Base-by-base conservation (phyloP, 345 rosid species). In the Kernera saxatilis region DNA sequence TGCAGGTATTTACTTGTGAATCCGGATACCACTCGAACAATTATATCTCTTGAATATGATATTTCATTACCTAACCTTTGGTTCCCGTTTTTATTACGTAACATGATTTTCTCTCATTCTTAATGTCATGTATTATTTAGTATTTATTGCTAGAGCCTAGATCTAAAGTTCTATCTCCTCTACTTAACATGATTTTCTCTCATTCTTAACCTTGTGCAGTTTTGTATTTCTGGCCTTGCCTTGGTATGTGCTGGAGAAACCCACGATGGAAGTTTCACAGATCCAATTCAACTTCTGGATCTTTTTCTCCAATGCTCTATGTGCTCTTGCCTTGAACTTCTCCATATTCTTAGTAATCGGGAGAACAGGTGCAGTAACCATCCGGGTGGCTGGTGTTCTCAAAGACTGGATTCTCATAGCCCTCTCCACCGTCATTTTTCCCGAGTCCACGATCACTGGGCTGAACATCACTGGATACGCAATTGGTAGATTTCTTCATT, bases 401-500 rank as follows among this genome's bases (percentile, higher is more conserved):
- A 94, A 91, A 79, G 99, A 91, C 76, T 94, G 99, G 98, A 94
- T 91, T 78, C 80, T 94, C 51, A 91, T 91, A 70, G 98, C 97
- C 59, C 97, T 93, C 71, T 93, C 97, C 15, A 90, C 96, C 2
- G 86, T 93, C 73, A 79, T 93, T 71, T 91, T 91, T 54, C 97
- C 97, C 0, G 98, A 93, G 78, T 91, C 98, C 39, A 82, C 91
- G 26, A 93, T 93, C 75, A 93, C 98, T 3, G 93, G 97, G 74
- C 79, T 94, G 57, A 94, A 94, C 69, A 91, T 91, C 73, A 89
- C 77, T 41, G 97, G 97, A 78, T 94, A 94, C 77, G 97, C 95
- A 25, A 88, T 89, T 15, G 99, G 99, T 94, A 87, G 41, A 55
- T 77, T 68, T 48, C 67, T 70, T 56, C 26, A 36, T n/a, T 4